These are phyloP conservation scores for Starmera stellimalicola DNA, from an alignment of 1,139 yeast genomes.

Conservation along the genomic window DNA sequence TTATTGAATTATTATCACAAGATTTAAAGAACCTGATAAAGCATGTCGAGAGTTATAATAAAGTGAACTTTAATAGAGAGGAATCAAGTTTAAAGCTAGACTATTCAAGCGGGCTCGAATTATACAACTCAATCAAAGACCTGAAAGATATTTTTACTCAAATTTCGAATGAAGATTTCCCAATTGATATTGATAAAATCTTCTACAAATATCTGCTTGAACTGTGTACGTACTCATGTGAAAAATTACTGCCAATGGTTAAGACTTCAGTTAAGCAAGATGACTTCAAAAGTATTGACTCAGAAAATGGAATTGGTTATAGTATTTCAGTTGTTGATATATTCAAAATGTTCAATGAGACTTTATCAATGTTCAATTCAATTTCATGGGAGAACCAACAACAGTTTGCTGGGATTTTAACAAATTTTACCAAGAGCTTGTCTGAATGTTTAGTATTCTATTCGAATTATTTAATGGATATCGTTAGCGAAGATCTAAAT, in stretches of 20 bases:
- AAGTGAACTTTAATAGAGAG: conserved; percentile 20
- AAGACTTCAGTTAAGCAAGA: conserved; percentile 48
- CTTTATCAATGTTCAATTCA: conserved; percentile 41
- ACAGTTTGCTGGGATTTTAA: conserved; percentile 52
- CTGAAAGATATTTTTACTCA: conserved; percentile 46
- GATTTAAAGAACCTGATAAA: conserved; percentile 55
- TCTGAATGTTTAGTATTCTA: conserved; percentile 54
- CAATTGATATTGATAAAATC: conserved; percentile 48
- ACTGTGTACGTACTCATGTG: conserved; percentile 48
- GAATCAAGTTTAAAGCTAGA: conserved; percentile 25
- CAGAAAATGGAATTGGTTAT: conserved; percentile 27
- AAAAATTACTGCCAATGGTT: conserved; percentile 40
- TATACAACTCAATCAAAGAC: conserved; percentile 48
- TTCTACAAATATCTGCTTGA: conserved; percentile 49
- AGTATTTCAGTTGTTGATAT: conserved; percentile 61
- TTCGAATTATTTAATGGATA: conserved; percentile 34
- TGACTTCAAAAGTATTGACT: conserved; percentile 43
- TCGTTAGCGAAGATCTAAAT: conserved; percentile 40
- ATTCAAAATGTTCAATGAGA: conserved; percentile 53
- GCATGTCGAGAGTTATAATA: conserved; percentile 40
- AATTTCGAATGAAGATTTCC: conserved; percentile 34
- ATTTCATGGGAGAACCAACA: conserved; percentile 55
- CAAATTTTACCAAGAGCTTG: conserved; percentile 48
- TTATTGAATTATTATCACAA: conserved; percentile 51
- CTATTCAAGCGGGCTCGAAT: conserved; percentile 52